phyloP scores from a whole-genome alignment of 345 rosid species.

The Schrenkiella parvula region DNA sequence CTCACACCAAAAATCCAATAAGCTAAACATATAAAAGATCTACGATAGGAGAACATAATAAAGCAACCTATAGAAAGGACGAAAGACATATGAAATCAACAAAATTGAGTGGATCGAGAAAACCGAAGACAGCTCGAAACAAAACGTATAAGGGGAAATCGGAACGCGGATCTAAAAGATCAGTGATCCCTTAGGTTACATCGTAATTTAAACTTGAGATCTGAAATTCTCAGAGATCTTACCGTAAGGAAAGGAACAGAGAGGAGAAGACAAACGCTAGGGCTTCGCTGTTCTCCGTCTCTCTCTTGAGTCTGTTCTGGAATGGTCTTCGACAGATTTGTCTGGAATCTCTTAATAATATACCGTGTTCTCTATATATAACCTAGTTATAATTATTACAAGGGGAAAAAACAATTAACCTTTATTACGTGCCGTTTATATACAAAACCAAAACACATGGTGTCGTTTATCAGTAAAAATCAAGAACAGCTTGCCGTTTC shows the following conservation, averaged over 20 bases:
- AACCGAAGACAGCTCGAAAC: not conserved
- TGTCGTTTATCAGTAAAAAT: not conserved
- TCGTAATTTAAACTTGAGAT: not conserved
- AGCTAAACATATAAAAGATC: not conserved
- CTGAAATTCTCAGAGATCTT: conserved; percentile 6
- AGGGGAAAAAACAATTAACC: too few relatives aligned
- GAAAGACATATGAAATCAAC: not conserved
- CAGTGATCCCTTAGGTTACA: not conserved
- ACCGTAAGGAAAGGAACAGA: not conserved
- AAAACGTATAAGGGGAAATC: not conserved
- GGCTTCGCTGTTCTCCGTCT: conserved; percentile 11
- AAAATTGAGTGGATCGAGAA: not conserved
- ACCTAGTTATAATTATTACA: not conserved
- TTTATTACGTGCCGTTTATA: not conserved
- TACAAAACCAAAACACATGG: not conserved
- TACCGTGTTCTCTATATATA: not conserved
- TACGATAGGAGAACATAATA: not conserved
- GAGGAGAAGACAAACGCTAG: conserved; percentile 12
- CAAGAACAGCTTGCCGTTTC: not conserved
- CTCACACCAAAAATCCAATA: not conserved
- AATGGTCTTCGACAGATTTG: not conserved
- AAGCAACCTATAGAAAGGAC: not conserved
- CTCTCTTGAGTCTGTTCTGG: not conserved
- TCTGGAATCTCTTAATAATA: not conserved
- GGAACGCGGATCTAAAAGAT: not conserved